Percentiles rank a stretch among this genome's conserved stretches.
These are phyloP conservation scores for Skeletonema menzelii DNA, from an alignment of 108 stramenopile species.

Conservation along the genomic window DNA sequence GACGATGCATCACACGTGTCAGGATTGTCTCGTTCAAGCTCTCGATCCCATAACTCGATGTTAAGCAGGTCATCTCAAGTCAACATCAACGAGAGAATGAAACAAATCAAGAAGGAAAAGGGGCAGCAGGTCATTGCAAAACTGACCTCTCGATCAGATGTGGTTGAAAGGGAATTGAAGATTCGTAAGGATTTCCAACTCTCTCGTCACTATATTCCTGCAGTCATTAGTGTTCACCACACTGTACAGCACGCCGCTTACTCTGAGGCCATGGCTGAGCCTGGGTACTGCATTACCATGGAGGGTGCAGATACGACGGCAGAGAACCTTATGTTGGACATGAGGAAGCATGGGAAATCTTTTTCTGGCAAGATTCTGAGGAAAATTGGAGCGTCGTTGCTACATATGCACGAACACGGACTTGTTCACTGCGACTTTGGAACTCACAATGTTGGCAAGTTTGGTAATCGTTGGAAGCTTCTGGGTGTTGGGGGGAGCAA, in stretches of 20 bases:
- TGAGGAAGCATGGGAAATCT: conserved; percentile 70
- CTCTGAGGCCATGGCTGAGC: conserved; percentile 89
- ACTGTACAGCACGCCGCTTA: conserved; percentile 89
- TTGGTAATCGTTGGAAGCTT: conserved; percentile 84
- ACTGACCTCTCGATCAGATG: conserved; percentile 81
- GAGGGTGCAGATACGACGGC: conserved; percentile 89
- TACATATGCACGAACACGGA: conserved; percentile 89
- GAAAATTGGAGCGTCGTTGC: conserved; percentile 77
- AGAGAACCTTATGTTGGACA: conserved; percentile 85
- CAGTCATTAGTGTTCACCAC: conserved; percentile 87
- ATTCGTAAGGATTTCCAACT: conserved; percentile 81
- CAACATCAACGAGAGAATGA: conserved; percentile 75
- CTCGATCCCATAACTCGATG: conserved; percentile 64
- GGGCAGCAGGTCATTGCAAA: conserved; percentile 90
- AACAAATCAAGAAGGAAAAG: conserved; percentile 78
- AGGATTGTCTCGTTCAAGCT: conserved; percentile 66
- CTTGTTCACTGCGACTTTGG: conserved; percentile 88
- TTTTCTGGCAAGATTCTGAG: conserved; percentile 82
- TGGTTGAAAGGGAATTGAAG: conserved; percentile 83
- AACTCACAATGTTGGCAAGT: conserved; percentile 88
- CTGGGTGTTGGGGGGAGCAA: conserved; percentile 84
- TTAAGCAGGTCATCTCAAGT: conserved; percentile 63
- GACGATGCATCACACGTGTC: conserved; percentile 81
- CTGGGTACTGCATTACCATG: conserved; percentile 91
- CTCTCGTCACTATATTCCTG: conserved; percentile 87